A percentile compares a stretch with the other conserved stretches of the same genome.
Evolutionary conservation across 1,284 basidiomycete species (phyloP).

Genomic region (Volvariella surrecta): DNA sequence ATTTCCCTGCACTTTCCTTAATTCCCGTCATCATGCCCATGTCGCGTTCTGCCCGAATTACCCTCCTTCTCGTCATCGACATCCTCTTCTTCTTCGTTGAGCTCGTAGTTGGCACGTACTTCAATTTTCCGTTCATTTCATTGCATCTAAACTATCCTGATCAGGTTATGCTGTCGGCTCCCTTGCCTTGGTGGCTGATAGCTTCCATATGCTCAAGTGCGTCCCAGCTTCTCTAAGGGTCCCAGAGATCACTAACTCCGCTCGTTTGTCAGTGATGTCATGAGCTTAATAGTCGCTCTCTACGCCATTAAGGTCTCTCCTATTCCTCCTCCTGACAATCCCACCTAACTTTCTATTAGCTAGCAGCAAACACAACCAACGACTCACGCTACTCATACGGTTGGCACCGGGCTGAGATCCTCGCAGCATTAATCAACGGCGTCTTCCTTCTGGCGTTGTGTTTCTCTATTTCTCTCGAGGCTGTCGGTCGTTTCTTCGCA

Average conservation of each 20-base stretch:
- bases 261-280: conserved; percentile 67
- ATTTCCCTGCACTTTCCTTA: conserved; percentile 4
- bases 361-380: conserved; percentile 40
- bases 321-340: conserved; percentile 6
- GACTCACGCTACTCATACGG: conserved; percentile 82
- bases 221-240: conserved; percentile 16
- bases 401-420: conserved; percentile 98
- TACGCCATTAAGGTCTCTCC: conserved; percentile 81
- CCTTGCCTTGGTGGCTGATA: conserved; percentile 92
- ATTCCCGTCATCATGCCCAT: conserved; percentile 34
- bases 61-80: conserved; percentile 79
- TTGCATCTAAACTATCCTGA: conserved; percentile 6
- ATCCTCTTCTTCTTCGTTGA: conserved; percentile 90
- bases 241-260: conserved; percentile 8
- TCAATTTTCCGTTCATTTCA: not conserved
- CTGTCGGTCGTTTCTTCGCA: conserved; percentile 83
- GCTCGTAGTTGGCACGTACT: conserved; percentile 63
- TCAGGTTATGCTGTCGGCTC: conserved; percentile 91
- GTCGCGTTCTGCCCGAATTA: conserved; percentile 74
- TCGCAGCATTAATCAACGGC: conserved; percentile 92
- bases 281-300: conserved; percentile 90
- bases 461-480: conserved; percentile 93
- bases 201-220: conserved; percentile 97
- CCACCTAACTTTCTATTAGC: conserved; percentile 28
- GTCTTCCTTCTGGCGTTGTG: conserved; percentile 93